Conservation (phyloP, 192 early-diverging fungal genomes). For the Coemansia sp. region DNA sequence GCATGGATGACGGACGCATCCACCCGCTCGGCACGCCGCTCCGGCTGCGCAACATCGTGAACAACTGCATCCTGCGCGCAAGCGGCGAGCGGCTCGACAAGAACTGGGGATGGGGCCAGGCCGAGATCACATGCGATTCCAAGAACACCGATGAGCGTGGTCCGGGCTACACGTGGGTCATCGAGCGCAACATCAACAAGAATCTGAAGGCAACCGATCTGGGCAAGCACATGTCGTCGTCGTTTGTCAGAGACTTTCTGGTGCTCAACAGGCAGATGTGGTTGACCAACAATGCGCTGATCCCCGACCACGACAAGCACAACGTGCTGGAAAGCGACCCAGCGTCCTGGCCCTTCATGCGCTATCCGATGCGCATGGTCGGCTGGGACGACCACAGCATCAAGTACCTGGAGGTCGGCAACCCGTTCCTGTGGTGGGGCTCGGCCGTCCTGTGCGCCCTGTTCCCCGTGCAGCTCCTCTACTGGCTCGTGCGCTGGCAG, state of each 20-base stretch:
- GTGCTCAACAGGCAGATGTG: conserved; percentile 77
- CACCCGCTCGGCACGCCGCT: conserved; percentile 62
- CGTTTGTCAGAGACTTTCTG: conserved; percentile 58
- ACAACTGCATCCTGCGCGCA: conserved; percentile 73
- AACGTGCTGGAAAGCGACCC: conserved; percentile 63
- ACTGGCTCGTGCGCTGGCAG: conserved; percentile 54
- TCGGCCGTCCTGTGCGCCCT: conserved; percentile 23
- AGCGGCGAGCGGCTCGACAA: conserved; percentile 73
- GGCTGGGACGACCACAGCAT: conserved; percentile 66
- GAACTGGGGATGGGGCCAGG: conserved; percentile 89
- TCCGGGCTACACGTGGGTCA: conserved; percentile 74
- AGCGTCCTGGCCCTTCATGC: conserved; percentile 65
- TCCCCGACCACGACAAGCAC: conserved; percentile 73
- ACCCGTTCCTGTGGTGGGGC: conserved; percentile 65
- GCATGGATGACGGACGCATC: conserved; percentile 53
- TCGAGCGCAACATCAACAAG: conserved; percentile 84
- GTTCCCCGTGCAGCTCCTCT: conserved; percentile 40
- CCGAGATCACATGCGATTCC: conserved; percentile 85
- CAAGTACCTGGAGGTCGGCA: conserved; percentile 71
- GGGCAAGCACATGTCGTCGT: conserved; percentile 60
- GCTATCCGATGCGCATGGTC: conserved; percentile 68
- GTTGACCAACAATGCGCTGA: conserved; percentile 75
- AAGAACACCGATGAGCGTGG: not conserved
- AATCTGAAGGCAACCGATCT: conserved; percentile 63
- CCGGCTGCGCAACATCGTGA: conserved; percentile 71